Conservation (phyloP, 371 early-diverging fungal genomes). For the Spraguea lophii region DNA sequence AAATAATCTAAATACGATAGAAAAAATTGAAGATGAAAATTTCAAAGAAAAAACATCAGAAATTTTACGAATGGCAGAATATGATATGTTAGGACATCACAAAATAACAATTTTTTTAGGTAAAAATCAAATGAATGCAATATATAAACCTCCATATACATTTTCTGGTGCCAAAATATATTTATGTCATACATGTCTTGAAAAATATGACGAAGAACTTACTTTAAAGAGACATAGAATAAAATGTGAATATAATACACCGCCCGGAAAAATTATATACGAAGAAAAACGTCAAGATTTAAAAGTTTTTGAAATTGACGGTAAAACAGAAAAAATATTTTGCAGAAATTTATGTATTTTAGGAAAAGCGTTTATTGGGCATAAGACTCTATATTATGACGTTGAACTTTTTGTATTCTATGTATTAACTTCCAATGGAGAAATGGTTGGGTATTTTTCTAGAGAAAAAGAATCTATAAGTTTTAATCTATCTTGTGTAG, state of each 20-base stretch:
- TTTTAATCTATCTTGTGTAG: slow-evolving; percentile 41
- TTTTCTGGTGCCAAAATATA: slow-evolving; percentile 9
- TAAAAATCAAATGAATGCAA: slow-evolving; percentile 9
- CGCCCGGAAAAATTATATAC: slow-evolving; percentile 19
- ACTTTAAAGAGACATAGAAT: slow-evolving; percentile 17
- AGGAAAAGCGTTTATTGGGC: slow-evolving; percentile 33
- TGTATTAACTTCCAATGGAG: slow-evolving; percentile 10
- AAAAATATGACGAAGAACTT: slow-evolving; percentile 6
- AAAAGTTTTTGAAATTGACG: slow-evolving; percentile 26
- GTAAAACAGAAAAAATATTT: slow-evolving; percentile 6
- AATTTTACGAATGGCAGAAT: no score
- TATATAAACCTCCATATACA: slow-evolving; percentile 15
- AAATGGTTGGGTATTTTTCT: slow-evolving; percentile 40
- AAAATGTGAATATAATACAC: slow-evolving; percentile 11
- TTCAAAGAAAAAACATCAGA: no score
- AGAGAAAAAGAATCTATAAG: slow-evolving; percentile 23
- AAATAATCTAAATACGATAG: no score
- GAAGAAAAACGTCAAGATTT: slow-evolving; percentile 8
- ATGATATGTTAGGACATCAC: no score
- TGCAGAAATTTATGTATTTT: slow-evolving; percentile 34
- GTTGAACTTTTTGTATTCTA: slow-evolving; percentile 41
- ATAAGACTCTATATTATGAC: slow-evolving; percentile 41
- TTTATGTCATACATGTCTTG: slow-evolving; percentile 27
- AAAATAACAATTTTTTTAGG: no score
- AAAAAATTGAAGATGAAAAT: no score